Percentiles rank a stretch among this genome's conserved stretches.
Conservation (phyloP, 768 basidiomycete genomes). For the Leccinum boreale region DNA sequence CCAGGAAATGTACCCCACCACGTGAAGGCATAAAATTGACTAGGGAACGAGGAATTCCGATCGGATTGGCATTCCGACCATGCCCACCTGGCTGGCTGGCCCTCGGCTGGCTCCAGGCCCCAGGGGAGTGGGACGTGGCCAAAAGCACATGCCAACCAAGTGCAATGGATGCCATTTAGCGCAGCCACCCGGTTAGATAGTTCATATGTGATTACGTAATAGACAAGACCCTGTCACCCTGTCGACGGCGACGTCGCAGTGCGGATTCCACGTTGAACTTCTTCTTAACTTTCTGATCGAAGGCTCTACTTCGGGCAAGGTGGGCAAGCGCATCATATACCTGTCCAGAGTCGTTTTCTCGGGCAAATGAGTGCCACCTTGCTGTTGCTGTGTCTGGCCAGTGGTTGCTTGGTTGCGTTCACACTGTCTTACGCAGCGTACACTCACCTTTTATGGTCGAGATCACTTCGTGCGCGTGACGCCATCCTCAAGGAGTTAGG, state of each 20-base stretch:
- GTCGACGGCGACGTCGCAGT: neutral
- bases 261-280: slow-evolving; percentile 4
- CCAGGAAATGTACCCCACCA: no score
- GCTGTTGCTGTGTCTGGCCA: slow-evolving; percentile 14
- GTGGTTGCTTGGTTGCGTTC: slow-evolving; percentile 4
- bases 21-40: no score
- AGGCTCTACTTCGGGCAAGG: neutral
- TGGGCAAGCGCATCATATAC: neutral
- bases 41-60: slow-evolving; percentile 1
- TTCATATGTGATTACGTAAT: slow-evolving; percentile 10
- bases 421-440: slow-evolving; percentile 24
- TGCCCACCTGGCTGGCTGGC: neutral
- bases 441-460: slow-evolving; percentile 20
- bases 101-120: neutral
- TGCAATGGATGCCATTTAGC: neutral
- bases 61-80: slow-evolving; percentile 8
- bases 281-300: neutral
- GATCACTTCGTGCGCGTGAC: slow-evolving; percentile 18
- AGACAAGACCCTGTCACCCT: neutral
- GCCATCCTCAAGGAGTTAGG: slow-evolving; percentile 21
- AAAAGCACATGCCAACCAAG: neutral
- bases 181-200: neutral
- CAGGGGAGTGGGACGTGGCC: neutral
- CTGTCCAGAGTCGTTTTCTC: neutral
- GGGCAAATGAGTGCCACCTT: slow-evolving; percentile 11